These are phyloP conservation scores for Serendipita sp. DNA, from an alignment of 768 basidiomycete species.

Conservation along the genomic window DNA sequence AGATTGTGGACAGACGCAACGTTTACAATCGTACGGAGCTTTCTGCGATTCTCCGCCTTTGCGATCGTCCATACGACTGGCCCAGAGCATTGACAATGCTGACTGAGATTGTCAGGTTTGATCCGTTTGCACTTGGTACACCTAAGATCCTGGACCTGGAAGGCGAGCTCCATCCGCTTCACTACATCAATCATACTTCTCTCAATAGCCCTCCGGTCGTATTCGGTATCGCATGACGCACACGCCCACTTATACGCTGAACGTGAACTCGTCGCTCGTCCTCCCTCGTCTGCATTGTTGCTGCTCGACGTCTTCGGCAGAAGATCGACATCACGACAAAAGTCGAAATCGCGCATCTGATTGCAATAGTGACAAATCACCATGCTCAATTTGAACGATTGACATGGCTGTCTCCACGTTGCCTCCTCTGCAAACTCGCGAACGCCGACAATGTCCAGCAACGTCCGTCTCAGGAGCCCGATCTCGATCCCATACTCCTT, in stretches of 20 bases:
- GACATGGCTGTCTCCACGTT: conserved; percentile 79
- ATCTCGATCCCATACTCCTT: conserved; percentile 76
- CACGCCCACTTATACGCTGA: conserved; percentile 39
- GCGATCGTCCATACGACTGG: conserved; percentile 55
- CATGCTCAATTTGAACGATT: conserved; percentile 65
- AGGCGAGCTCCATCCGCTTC: conserved; percentile 48
- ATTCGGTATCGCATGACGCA: conserved; percentile 60
- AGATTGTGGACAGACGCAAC: conserved; percentile 62
- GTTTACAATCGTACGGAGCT: conserved; percentile 67
- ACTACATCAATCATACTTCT: conserved; percentile 67
- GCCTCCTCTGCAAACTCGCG: conserved; percentile 79
- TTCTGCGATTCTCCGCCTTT: conserved; percentile 53
- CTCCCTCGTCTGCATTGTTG: conserved; percentile 15
- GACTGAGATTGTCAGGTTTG: conserved; percentile 71
- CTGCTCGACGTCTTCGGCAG: conserved; percentile 38
- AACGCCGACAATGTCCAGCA: conserved; percentile 74
- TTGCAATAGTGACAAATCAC: conserved; percentile 85
- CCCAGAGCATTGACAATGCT: conserved; percentile 80
- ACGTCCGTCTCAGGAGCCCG: conserved; percentile 71
- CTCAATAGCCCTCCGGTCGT: conserved; percentile 79
- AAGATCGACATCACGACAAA: conserved; percentile 81
- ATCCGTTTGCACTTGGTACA: conserved; percentile 85
- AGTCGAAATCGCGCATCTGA: conserved; percentile 75
- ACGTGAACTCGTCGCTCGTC: not conserved
- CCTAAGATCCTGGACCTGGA: conserved; percentile 76